phyloP scores from a whole-genome alignment of 1,284 basidiomycete genomes.

The Papiliotrema terrestris region DNA sequence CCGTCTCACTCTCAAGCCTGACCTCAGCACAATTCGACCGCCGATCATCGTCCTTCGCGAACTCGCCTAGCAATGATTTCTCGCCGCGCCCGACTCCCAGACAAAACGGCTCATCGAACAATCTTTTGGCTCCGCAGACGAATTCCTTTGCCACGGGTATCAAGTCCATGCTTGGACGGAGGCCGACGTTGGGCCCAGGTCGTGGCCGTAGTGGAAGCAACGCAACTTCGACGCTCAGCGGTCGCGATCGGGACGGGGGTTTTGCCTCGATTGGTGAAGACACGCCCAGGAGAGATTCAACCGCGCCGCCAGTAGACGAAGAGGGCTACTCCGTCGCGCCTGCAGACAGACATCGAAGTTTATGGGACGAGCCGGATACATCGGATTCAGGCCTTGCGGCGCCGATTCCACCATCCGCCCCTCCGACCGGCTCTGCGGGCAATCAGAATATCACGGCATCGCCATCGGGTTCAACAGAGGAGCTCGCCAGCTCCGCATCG shows the following conservation, averaged over 20 bases:
- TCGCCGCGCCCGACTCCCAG: constrained; percentile 25
- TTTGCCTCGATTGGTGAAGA: constrained; percentile 23
- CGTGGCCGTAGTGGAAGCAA: constrained; percentile 30
- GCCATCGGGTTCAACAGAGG: constrained; percentile 23
- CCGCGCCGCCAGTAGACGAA: constrained; percentile 47
- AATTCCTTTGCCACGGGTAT: constrained; percentile 39
- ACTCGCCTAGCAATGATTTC: constrained; percentile 25
- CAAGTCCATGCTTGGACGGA: constrained; percentile 48
- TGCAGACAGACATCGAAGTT: constrained; percentile 50
- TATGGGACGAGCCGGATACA: constrained; percentile 49
- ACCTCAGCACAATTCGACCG: constrained; percentile 18
- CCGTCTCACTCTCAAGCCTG: not conserved
- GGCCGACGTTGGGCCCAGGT: constrained; percentile 27
- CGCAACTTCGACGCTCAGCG: constrained; percentile 27
- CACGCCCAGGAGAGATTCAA: not conserved
- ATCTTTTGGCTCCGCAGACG: constrained; percentile 3
- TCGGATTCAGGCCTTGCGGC: constrained; percentile 13
- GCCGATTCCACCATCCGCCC: constrained; percentile 2
- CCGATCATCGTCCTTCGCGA: constrained; percentile 10
- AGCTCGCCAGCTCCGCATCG: constrained; percentile 14
- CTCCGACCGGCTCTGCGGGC: constrained; percentile 11
- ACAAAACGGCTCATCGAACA: constrained; percentile 31
- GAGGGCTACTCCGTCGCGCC: constrained; percentile 56
- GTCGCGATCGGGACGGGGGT: constrained; percentile 8
- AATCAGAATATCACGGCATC: constrained; percentile 17